Evolutionary conservation across 2,329 filamentous ascomycete species (phyloP).

Genomic region (Colletotrichum godetiae): DNA sequence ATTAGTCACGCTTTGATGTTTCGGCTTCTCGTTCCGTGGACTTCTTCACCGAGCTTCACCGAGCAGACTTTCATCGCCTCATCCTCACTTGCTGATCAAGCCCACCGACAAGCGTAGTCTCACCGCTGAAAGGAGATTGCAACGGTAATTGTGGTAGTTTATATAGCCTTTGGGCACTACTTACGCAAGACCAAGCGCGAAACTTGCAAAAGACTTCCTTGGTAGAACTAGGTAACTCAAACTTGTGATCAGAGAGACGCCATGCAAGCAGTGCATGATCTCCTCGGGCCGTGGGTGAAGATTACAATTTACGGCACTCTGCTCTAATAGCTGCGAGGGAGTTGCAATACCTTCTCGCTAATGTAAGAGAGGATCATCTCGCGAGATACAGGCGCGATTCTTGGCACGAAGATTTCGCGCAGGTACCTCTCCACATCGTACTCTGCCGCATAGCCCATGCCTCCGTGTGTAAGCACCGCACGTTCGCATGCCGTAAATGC

Average conservation of each 20-base stretch:
- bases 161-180: no score
- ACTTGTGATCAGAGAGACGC: no score
- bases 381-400: constrained; percentile 72
- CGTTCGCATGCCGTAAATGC: constrained; percentile 72
- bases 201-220: no score
- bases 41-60: not conserved
- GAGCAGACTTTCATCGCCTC: not conserved
- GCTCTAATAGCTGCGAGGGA: constrained; percentile 74
- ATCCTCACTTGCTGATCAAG: not conserved
- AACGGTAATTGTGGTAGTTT: no score
- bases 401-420: constrained; percentile 72
- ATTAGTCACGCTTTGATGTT: not conserved
- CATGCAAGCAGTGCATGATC: no score
- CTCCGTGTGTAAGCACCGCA: constrained; percentile 68
- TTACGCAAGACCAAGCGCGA: no score
- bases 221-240: no score
- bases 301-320: not conserved
- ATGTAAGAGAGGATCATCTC: constrained; percentile 85
- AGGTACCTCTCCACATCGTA: constrained; percentile 75
- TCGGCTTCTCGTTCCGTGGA: not conserved
- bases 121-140: no score
- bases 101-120: not conserved
- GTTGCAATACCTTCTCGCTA: constrained; percentile 72
- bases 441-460: constrained; percentile 74
- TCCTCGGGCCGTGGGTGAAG: no score